These are phyloP conservation scores for Lactarius vividus DNA, from an alignment of 768 basidiomycete species.

Conservation along the genomic window DNA sequence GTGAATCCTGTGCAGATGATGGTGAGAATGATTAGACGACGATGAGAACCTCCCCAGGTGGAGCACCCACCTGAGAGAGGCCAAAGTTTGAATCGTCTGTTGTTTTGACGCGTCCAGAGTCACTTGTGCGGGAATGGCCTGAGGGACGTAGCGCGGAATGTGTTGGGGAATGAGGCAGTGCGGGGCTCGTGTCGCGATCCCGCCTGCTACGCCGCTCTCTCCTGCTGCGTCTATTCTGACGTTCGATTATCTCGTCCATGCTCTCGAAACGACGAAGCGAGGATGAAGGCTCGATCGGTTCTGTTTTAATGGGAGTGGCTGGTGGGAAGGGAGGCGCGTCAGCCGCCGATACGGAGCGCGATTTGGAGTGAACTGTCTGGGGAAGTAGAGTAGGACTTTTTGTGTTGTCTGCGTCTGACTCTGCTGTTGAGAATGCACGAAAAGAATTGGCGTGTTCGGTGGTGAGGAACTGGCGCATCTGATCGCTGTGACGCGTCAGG, in stretches of 20 bases:
- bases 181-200: constrained; percentile 42
- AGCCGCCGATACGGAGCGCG: constrained; percentile 45
- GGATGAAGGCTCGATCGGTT: constrained; percentile 49
- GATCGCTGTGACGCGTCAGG: constrained; percentile 63
- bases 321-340: constrained; percentile 45
- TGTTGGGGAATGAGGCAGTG: constrained; percentile 13
- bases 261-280: constrained; percentile 61
- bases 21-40: constrained; percentile 26
- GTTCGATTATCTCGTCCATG: constrained; percentile 77
- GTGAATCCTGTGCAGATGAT: constrained; percentile 41
- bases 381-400: constrained; percentile 23
- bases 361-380: constrained; percentile 30
- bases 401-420: constrained; percentile 36
- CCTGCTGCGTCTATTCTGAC: constrained; percentile 55
- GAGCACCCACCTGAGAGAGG: constrained; percentile 16
- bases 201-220: constrained; percentile 49
- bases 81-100: constrained; percentile 10
- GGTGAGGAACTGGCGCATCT: constrained; percentile 78
- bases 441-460: constrained; percentile 47
- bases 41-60: neutral
- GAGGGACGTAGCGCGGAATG: constrained; percentile 46
- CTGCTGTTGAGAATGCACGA: constrained; percentile 43
- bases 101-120: constrained; percentile 37
- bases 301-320: constrained; percentile 61
- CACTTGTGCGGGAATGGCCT: constrained; percentile 55